These are phyloP conservation scores for Smittium mucronatum DNA, from an alignment of 371 early-diverging fungal genomes.

Conservation along the genomic window DNA sequence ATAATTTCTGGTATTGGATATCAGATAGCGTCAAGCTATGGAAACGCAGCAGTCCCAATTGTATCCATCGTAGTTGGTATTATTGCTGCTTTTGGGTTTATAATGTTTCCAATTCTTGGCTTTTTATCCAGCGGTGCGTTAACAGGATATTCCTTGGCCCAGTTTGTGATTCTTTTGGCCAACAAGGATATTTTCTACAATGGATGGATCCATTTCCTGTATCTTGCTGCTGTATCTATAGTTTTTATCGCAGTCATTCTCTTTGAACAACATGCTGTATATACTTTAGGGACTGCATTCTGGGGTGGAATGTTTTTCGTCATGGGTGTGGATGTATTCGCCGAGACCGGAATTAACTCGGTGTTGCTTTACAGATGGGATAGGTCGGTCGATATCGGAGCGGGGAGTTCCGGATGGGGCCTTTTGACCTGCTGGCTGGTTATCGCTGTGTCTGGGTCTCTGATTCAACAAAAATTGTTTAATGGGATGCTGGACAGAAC, in stretches of 20 bases:
- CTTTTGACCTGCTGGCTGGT: slow-evolving; percentile 1
- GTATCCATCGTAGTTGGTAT: slow-evolving; percentile 4
- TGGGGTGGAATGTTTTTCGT: slow-evolving; percentile 12
- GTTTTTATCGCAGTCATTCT: not conserved
- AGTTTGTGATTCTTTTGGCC: not conserved
- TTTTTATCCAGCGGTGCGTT: slow-evolving; percentile 1
- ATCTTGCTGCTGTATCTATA: not conserved
- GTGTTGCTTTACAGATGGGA: slow-evolving; percentile 8
- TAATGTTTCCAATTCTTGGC: slow-evolving; percentile 6
- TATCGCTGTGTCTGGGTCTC: not conserved
- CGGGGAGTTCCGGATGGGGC: not conserved
- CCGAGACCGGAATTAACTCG: slow-evolving; percentile 10
- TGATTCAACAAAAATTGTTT: slow-evolving; percentile 5
- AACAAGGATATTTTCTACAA: slow-evolving; percentile 5
- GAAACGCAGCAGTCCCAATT: slow-evolving; percentile 1
- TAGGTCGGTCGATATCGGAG: not conserved
- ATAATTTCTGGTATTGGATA: slow-evolving; percentile 10
- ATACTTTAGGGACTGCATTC: slow-evolving; percentile 9
- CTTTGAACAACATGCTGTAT: slow-evolving; percentile 1
- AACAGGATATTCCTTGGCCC: not conserved
- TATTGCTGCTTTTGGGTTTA: not conserved
- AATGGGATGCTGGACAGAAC: not conserved
- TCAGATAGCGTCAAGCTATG: slow-evolving; percentile 2
- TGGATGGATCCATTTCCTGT: slow-evolving; percentile 3
- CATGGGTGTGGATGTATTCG: slow-evolving; percentile 4